These are phyloP conservation scores for Fusarium tanahbumbuense DNA, from an alignment of 2,329 filamentous ascomycete species.

Conservation along the genomic window DNA sequence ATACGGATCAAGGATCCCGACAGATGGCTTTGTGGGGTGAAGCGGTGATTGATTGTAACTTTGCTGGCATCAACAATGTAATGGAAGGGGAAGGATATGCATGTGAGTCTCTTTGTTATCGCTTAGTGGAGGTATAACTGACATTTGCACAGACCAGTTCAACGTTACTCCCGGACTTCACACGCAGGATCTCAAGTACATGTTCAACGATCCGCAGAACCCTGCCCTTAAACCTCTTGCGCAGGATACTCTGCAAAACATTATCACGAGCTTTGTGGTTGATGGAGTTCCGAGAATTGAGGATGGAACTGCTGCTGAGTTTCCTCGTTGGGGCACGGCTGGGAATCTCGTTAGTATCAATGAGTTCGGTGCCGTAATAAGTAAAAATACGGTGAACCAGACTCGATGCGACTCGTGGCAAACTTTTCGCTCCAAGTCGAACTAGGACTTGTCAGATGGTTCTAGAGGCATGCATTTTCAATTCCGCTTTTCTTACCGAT, in stretches of 20 bases:
- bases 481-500: no score
- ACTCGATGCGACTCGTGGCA: neutral
- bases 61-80: neutral
- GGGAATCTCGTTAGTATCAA: neutral
- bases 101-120: neutral
- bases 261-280: neutral
- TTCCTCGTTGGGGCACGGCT: neutral
- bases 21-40: slow-evolving; percentile 5
- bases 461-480: no score
- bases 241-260: neutral
- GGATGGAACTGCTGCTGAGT: neutral
- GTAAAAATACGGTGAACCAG: neutral
- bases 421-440: neutral
- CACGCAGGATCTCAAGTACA: neutral
- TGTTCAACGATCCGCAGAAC: neutral
- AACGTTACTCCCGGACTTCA: neutral
- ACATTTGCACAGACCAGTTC: neutral
- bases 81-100: neutral
- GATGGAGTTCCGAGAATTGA: neutral
- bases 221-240: neutral
- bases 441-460: no score
- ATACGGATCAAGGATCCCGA: neutral
- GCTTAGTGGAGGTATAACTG: rapidly evolving
- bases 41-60: neutral
- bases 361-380: rapidly evolving